phyloP scores from a whole-genome alignment of 192 early-diverging fungal genomes.

The Podila epigama region DNA sequence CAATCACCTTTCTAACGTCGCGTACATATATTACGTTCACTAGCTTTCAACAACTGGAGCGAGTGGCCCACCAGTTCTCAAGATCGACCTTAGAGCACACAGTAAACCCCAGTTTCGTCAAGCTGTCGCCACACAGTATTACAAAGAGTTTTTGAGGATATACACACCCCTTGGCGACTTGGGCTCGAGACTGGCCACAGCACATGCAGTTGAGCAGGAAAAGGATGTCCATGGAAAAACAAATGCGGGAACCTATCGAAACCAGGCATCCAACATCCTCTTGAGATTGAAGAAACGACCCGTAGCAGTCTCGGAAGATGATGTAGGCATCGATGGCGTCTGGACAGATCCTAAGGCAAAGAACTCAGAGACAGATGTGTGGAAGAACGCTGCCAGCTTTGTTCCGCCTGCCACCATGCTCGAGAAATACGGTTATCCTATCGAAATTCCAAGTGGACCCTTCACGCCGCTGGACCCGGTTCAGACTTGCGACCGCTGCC shows the following conservation, averaged over 20 bases:
- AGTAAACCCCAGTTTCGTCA: conserved; percentile 56
- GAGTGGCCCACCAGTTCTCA: conserved; percentile 50
- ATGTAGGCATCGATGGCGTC: conserved; percentile 72
- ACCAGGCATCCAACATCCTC: conserved; percentile 53
- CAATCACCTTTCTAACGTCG: too few relatives aligned
- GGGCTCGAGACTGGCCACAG: conserved; percentile 49
- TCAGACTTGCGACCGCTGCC: conserved; percentile 60
- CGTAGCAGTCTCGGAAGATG: conserved; percentile 44
- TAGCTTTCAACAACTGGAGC: not conserved
- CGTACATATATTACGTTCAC: not conserved
- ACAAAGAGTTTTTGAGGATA: conserved; percentile 66
- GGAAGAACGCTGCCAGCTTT: conserved; percentile 19
- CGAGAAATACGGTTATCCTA: conserved; percentile 52
- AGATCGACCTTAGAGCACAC: conserved; percentile 46
- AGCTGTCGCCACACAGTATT: conserved; percentile 48
- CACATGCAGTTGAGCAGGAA: conserved; percentile 64
- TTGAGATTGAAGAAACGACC: conserved; percentile 64
- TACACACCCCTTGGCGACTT: conserved; percentile 49
- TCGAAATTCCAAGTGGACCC: conserved; percentile 7
- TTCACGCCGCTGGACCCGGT: conserved; percentile 1
- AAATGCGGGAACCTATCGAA: conserved; percentile 55
- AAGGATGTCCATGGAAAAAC: conserved; percentile 44
- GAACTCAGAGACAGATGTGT: not conserved
- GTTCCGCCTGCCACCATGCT: conserved; percentile 35
- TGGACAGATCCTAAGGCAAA: conserved; percentile 42